Base-by-base conservation (phyloP, 192 early-diverging fungal species). In the Funneliformis mosseae region DNA sequence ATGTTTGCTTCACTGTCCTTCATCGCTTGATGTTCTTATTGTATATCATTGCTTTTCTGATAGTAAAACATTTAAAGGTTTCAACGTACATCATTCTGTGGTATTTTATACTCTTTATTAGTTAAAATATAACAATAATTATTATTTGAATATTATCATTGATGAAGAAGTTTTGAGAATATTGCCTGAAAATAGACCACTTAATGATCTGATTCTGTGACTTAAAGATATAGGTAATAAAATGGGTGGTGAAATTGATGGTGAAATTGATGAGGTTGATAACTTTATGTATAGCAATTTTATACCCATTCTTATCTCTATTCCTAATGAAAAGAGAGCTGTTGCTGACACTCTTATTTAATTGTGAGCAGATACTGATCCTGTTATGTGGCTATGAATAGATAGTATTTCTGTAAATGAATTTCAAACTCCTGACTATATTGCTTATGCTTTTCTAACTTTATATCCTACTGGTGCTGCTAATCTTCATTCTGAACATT, bases 121-220 rank as follows among this genome's bases (percentile, higher is more conserved):
- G 69, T 42, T 71, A 46, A 71, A 71, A 39, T 4, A 2, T 16
- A 71, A 71, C 14, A 70, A 70, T 70, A 23, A 21, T 6, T 70
- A 70, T 43, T 70, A 70, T 70, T 7, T 43, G 5, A 43, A 71
- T 42, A 71, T 71, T 42, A 41, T 71, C 7, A 71, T 71, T 45
- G 41, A 71, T 42, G 23, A 71, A n/a, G 11, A 71, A 7, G 23
- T 46, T 2, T 38, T 71, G 7, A 38, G 43, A 71, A 43, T 14
- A 5, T 41, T 71, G 23, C 41, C 69, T 42, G 41, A 71, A 42
- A 41, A 71, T 46, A 6, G 41, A 8, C 23, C 69, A 8, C 7
- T 71, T 71, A n/a, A 42, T 45, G 41, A 39, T 42, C 27, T 3
- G 12, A 4, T 71, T 45, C 69, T 5, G 43, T 41, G 43, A 42